Conservation (phyloP, 2,329 filamentous ascomycete species). For the Phyllosticta ampelicida region DNA sequence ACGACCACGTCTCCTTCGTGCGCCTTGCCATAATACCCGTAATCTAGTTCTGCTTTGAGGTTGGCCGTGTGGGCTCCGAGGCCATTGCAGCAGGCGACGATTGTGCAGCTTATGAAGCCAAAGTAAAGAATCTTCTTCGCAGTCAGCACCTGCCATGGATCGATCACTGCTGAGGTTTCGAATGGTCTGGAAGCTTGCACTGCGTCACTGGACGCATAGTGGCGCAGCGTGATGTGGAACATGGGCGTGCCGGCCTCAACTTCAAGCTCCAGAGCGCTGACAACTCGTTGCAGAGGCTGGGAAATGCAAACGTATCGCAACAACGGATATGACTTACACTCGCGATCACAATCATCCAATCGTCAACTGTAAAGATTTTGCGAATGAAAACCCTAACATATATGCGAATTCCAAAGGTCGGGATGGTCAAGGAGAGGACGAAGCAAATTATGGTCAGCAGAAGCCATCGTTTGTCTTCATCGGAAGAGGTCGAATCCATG, state of each 20-base stretch:
- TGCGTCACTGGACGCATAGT: neutral
- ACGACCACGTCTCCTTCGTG: slow-evolving; percentile 8
- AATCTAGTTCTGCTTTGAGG: neutral
- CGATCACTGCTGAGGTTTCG: too few relatives aligned
- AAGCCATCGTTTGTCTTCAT: slow-evolving; percentile 1
- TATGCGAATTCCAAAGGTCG: neutral
- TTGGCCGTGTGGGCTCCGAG: slow-evolving; percentile 1
- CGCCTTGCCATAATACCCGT: neutral
- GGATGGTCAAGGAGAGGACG: neutral
- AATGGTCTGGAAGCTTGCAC: neutral
- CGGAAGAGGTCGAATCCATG: slow-evolving; percentile 1
- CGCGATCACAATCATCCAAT: slow-evolving; percentile 1
- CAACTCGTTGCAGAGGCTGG: neutral
- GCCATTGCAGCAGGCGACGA: slow-evolving; percentile 1
- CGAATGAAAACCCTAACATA: neutral
- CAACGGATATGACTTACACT: too few relatives aligned
- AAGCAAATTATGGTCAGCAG: slow-evolving; percentile 2
- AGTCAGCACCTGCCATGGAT: neutral
- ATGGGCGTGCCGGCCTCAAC: neutral
- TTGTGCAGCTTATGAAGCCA: neutral
- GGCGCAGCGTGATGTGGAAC: neutral
- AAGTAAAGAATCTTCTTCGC: slow-evolving; percentile 1
- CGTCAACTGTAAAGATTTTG: neutral
- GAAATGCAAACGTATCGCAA: neutral
- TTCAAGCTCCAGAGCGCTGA: slow-evolving; percentile 2